Base-by-base conservation (phyloP, 345 rosid species). In the Gossypium bickii region DNA sequence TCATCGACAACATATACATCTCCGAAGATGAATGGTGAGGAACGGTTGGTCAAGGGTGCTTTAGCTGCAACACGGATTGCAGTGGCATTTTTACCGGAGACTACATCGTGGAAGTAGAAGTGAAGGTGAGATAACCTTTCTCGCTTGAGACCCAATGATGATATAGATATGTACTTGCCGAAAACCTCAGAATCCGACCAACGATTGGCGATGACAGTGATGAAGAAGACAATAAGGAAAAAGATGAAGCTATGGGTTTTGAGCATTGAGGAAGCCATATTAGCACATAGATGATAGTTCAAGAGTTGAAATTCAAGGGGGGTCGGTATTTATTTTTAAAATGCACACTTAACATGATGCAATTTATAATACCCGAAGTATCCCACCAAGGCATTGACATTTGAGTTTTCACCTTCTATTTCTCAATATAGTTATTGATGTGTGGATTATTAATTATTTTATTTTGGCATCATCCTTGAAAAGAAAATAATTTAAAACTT, bases 91-190 rank as follows among this genome's bases (percentile, higher is more conserved):
- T 29, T 53, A 2, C 47, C 74, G 0, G 72, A 20, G 20, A 29
- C 0, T 25, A 38, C 15, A 56, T 67, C 71, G 4, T 67, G 71
- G 12, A 67, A 47, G 71, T 67, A 67, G 2, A 67, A 67, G 41
- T 70, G 74, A 38, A 70, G 74, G n/a, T 70, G 74, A 9, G 48
- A 27, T 48, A 70, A 44, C 56, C 53, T 70, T 43, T 70, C 73
- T 52, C 10, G 61, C 48, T 70, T 70, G 4, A 70, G 61, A 9
- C 48, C 48, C 11, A 70, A 25, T 0, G 62, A 70, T 13, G 73
- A 70, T 17, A 61, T 61, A 6, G 73, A 70, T 27, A 29, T 29
- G 45, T 18, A 9, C 2, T n/a, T 70, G 7, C 62, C 38, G 62
- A 70, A 70, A 2, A 27, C 16, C 7, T 34, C 6, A 1, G 49